Evolutionary conservation across 2,329 filamentous ascomycete genomes (phyloP).

Genomic region (Venturia pyrina): DNA sequence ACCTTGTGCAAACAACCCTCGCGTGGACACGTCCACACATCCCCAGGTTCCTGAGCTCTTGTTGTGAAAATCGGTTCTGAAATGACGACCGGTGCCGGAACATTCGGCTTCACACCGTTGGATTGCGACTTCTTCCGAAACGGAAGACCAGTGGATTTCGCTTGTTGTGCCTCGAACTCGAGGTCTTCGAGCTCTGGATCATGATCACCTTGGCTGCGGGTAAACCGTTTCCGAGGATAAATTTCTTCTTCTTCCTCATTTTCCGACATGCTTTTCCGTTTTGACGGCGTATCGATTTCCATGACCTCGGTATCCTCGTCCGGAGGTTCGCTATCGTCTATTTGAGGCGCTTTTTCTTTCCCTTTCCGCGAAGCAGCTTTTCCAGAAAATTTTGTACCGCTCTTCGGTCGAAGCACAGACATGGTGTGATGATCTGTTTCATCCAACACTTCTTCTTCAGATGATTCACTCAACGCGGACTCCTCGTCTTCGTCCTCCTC

Average conservation of each 20-base stretch:
- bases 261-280: slow-evolving; percentile 20
- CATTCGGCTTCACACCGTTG: neutral
- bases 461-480: neutral
- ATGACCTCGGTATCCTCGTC: slow-evolving; percentile 6
- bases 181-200: slow-evolving; percentile 10
- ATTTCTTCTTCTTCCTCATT: slow-evolving; percentile 17
- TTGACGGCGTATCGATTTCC: slow-evolving; percentile 12
- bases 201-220: slow-evolving; percentile 6
- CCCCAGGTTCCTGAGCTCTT: slow-evolving; percentile 42
- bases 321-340: slow-evolving; percentile 10
- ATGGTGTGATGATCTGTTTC: slow-evolving; percentile 18
- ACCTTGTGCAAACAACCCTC: slow-evolving; percentile 56
- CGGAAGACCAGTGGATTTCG: slow-evolving; percentile 2
- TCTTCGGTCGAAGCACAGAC: slow-evolving; percentile 27
- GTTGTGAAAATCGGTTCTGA: slow-evolving; percentile 25
- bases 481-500: neutral
- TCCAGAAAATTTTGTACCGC: slow-evolving; percentile 23
- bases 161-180: slow-evolving; percentile 11
- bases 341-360: slow-evolving; percentile 12
- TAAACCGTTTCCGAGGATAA: slow-evolving; percentile 9
- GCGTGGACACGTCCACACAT: slow-evolving; percentile 57
- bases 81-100: slow-evolving; percentile 17
- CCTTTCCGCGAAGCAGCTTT: slow-evolving; percentile 19
- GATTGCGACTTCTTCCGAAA: slow-evolving; percentile 3
- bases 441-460: slow-evolving; percentile 13